phyloP scores from a whole-genome alignment of 2,329 filamentous ascomycete genomes.

The Chrysoporthe puriensis region DNA sequence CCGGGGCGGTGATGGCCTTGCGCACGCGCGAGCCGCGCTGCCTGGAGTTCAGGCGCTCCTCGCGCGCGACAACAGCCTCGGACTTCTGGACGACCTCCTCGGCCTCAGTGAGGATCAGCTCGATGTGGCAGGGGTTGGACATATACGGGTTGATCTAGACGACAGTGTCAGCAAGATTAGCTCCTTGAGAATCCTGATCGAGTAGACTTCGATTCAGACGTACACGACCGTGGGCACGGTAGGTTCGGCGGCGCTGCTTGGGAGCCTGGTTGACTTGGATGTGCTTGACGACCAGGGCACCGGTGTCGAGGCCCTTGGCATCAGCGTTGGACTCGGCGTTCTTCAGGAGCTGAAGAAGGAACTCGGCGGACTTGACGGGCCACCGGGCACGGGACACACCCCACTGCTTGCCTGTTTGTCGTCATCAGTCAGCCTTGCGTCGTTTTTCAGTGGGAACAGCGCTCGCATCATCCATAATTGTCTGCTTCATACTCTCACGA shows the following conservation, averaged over 20 bases:
- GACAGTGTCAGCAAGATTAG: constrained; percentile 34
- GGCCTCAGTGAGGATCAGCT: constrained; percentile 98
- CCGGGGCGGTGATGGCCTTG: constrained; percentile 62
- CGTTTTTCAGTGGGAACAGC: too few relatives aligned
- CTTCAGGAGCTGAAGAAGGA: constrained; percentile 95
- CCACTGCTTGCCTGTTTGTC: constrained; percentile 86
- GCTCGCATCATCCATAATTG: not conserved
- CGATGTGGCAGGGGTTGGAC: constrained; percentile 99
- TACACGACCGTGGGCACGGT: constrained; percentile 99
- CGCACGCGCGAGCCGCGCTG: constrained; percentile 78
- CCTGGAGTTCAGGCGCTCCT: constrained; percentile 78
- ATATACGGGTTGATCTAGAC: constrained; percentile 99
- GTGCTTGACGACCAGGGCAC: constrained; percentile 98
- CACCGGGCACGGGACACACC: constrained; percentile 98
- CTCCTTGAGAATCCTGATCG: not conserved
- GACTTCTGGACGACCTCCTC: constrained; percentile 96
- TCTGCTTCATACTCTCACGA: not conserved
- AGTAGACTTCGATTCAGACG: constrained; percentile 47
- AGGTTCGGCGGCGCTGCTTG: constrained; percentile 98
- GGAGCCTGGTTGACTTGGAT: constrained; percentile 99
- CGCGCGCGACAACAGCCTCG: constrained; percentile 66
- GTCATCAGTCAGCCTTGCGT: constrained; percentile 5
- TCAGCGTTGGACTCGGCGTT: constrained; percentile 97
- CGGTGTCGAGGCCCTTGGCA: constrained; percentile 95
- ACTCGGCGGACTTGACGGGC: constrained; percentile 99